Evolutionary conservation across 768 basidiomycete genomes (phyloP), one percentile per base, ranked within the genome.

Genomic region (Pleurotus giganteus): DNA sequence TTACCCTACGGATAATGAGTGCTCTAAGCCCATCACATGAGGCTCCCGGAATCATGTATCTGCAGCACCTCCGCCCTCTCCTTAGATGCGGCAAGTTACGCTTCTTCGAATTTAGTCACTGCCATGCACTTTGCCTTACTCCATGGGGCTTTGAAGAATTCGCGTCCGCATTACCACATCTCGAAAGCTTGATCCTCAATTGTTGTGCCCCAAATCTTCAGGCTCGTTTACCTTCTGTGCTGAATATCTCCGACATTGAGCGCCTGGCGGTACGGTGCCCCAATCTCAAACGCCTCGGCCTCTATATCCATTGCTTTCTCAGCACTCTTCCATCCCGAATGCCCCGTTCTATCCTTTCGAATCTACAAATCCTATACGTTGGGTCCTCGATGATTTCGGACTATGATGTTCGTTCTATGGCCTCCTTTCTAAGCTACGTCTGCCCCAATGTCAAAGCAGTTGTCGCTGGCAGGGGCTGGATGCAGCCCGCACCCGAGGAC

Each of bases 341-440:
- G 39, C 56, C 42, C 43, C 27, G 31, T 34, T 39, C 23, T 9
- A 63, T 63, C 2, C 73, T 78, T 63, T 45, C 61, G 27, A 58
- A 57, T 21, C 69, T 77, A n/a, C 57, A 61, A 50, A 57, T 61
- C 13, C 66, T 87, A 6, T 74, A 73, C n/a, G 66, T 85, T 57
- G 84, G 84, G 0, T 74, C 80, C 0, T 84, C 83, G 15, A 66
- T 67, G 50, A 73, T 82, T 24, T 45, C 61, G 2, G 72, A 80
- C n/a, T n/a, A n/a, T n/a, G n/a, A n/a, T 15, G 63, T 72, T 3
- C 73, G 69, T 3, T 60, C 74, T 0, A 75, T 79, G 26, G 75
- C 83, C n/a, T 70, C 79, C 8, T 84, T 80, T 60, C 70, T 86
- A 53, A 79, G 78, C 59, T 75, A 74, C n/a, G 59, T 87, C 3